These are phyloP conservation scores for Backusella australiensis DNA, from an alignment of 192 early-diverging fungal genomes.

Conservation along the genomic window DNA sequence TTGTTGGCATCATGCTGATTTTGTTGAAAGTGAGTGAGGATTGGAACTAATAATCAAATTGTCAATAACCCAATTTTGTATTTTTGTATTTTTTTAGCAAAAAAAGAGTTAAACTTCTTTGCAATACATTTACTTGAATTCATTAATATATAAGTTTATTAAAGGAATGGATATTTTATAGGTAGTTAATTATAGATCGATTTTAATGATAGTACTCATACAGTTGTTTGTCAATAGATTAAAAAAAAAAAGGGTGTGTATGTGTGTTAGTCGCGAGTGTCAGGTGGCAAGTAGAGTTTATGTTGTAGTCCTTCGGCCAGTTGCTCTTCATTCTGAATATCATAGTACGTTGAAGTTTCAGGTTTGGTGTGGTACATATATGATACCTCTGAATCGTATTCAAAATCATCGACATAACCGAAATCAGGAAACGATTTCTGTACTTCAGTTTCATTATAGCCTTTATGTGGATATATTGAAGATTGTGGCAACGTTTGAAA, in stretches of 20 bases:
- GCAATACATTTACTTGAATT: neutral
- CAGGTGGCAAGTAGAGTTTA: neutral
- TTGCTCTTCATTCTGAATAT: neutral
- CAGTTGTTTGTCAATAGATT: neutral
- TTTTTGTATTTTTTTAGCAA: no score
- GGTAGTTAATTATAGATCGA: neutral
- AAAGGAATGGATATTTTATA: neutral
- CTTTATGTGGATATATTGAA: neutral
- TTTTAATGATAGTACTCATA: neutral
- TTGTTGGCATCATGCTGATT: neutral
- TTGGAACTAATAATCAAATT: neutral
- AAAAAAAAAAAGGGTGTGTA: neutral
- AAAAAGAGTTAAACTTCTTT: neutral
- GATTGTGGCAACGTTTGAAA: neutral
- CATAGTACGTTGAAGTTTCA: neutral
- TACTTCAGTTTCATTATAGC: neutral
- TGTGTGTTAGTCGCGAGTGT: neutral
- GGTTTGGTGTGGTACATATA: neutral
- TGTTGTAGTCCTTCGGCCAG: neutral
- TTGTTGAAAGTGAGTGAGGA: no score
- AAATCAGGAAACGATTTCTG: neutral
- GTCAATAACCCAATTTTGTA: neutral
- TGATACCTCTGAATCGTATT: neutral
- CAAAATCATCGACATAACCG: neutral
- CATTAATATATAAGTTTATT: neutral